Conservation (phyloP, 2,329 filamentous ascomycete species). For the Penicillium italicum region DNA sequence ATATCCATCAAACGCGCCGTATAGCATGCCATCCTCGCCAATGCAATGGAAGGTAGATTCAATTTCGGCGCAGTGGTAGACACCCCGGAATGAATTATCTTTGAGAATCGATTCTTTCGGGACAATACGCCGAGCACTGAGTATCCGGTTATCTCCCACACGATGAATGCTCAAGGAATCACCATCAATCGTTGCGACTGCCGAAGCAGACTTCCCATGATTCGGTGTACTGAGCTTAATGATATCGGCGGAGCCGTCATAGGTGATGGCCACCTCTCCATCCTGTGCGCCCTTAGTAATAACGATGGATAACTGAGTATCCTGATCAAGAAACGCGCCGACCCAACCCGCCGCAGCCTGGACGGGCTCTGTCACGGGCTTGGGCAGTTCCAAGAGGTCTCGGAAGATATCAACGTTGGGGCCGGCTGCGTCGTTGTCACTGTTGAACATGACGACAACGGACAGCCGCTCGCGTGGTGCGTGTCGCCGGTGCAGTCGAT, state of each 20-base stretch:
- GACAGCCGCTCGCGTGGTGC: constrained; percentile 36
- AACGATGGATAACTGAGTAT: constrained; percentile 33
- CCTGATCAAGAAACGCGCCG: constrained; percentile 40
- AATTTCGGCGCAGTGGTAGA: constrained; percentile 36
- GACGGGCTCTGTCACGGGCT: neutral
- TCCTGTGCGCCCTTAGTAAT: constrained; percentile 23
- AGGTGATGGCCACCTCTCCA: constrained; percentile 32
- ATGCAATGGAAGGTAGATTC: constrained; percentile 38
- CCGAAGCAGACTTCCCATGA: constrained; percentile 18
- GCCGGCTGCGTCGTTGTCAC: constrained; percentile 30
- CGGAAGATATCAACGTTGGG: constrained; percentile 33
- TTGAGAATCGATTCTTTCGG: constrained; percentile 9
- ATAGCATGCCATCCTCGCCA: constrained; percentile 39
- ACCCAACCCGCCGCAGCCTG: constrained; percentile 27
- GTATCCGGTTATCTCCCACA: constrained; percentile 28
- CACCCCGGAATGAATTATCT: constrained; percentile 23
- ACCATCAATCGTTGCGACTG: constrained; percentile 30
- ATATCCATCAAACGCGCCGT: constrained; percentile 44
- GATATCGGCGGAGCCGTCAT: constrained; percentile 24
- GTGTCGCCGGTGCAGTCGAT: constrained; percentile 37
- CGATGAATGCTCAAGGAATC: constrained; percentile 30
- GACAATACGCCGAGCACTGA: constrained; percentile 23
- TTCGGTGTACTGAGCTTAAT: constrained; percentile 18
- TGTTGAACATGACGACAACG: constrained; percentile 43
- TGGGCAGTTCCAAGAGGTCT: constrained; percentile 26